phyloP scores from a whole-genome alignment of 2,329 filamentous ascomycete genomes.

The Paracorniculantispora psalliotae region DNA sequence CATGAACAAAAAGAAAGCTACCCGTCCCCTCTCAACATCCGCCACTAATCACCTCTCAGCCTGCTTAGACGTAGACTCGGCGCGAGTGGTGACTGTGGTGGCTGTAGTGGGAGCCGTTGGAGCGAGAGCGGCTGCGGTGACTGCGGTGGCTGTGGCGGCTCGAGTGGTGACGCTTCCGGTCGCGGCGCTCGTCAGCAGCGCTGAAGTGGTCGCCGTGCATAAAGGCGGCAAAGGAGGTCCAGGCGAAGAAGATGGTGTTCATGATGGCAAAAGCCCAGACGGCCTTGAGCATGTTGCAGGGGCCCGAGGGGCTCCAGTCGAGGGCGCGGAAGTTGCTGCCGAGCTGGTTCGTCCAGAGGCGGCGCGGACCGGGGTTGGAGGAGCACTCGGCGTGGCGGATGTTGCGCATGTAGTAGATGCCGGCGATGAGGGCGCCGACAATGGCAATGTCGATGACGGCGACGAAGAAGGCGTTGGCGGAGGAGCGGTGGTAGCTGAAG shows the following conservation, averaged over 20 bases:
- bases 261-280: constrained; percentile 87
- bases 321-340: constrained; percentile 56
- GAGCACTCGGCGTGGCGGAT: constrained; percentile 64
- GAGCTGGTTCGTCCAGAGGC: constrained; percentile 52
- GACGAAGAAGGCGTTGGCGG: constrained; percentile 57
- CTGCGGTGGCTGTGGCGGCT: constrained; percentile 37
- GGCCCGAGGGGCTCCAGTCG: constrained; percentile 60
- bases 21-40: background rate
- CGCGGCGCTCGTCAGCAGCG: constrained; percentile 29
- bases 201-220: constrained; percentile 50
- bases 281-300: constrained; percentile 89
- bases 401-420: constrained; percentile 54
- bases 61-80: constrained; percentile 44
- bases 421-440: constrained; percentile 59
- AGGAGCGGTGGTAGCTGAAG: constrained; percentile 61
- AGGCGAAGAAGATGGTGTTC: constrained; percentile 74
- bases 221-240: constrained; percentile 67
- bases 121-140: constrained; percentile 33
- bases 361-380: constrained; percentile 45
- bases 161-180: constrained; percentile 32
- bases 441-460: constrained; percentile 56
- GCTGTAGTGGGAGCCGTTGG: constrained; percentile 36
- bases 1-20: background rate
- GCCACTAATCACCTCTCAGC: background rate
- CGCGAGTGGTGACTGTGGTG: constrained; percentile 42